A percentile compares a stretch with the other conserved stretches of the same genome.
These are phyloP conservation scores for Millerozyma acaciae DNA, from an alignment of 805 yeast species.

Conservation along the genomic window DNA sequence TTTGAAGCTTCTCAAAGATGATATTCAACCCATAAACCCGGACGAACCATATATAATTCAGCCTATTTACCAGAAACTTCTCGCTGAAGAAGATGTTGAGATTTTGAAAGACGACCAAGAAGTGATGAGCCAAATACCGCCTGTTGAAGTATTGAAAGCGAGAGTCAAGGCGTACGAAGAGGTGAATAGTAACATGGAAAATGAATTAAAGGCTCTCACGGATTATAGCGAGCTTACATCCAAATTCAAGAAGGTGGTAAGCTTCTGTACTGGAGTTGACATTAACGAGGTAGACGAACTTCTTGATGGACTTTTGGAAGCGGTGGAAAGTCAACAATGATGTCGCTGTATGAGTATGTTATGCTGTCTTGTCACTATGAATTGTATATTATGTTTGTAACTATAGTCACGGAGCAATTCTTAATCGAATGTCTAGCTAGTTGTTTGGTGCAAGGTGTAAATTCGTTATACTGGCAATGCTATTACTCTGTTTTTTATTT, in stretches of 20 bases:
- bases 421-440: too few species aligned
- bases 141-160: slow-evolving; percentile 55
- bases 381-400: too few species aligned
- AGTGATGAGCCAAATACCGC: slow-evolving; percentile 39
- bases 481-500: too few species aligned
- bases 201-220: slow-evolving; percentile 49
- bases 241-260: slow-evolving; percentile 84
- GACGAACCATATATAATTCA: slow-evolving; percentile 86
- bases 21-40: slow-evolving; percentile 71
- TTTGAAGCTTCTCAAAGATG: slow-evolving; percentile 43
- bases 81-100: slow-evolving; percentile 22
- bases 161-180: slow-evolving; percentile 75
- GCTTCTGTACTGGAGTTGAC: slow-evolving; percentile 85
- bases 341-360: too few species aligned
- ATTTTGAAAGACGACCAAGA: slow-evolving; percentile 22
- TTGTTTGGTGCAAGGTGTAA: too few species aligned
- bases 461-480: too few species aligned
- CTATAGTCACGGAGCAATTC: too few species aligned
- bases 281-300: slow-evolving; percentile 75
- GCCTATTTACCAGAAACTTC: slow-evolving; percentile 53
- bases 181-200: slow-evolving; percentile 56
- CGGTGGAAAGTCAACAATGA: slow-evolving; percentile 69
- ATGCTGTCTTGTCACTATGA: too few species aligned
- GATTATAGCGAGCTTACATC: slow-evolving; percentile 40
- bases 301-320: slow-evolving; percentile 79